Conservation (phyloP, 257 asterid genomes). For the Solanum sejunctum region DNA sequence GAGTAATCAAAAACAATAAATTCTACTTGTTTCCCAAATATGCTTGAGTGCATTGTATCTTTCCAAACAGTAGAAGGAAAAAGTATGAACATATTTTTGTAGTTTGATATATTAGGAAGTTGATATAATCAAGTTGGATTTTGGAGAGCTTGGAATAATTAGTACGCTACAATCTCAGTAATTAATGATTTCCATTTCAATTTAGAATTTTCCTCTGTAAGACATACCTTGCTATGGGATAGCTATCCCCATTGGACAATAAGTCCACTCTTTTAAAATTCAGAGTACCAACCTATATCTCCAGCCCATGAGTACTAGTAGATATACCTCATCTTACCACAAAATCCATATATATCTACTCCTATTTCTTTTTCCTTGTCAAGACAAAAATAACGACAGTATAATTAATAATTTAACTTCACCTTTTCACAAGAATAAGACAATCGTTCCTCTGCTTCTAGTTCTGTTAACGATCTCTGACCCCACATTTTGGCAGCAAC, state of each 20-base stretch:
- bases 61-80: background rate
- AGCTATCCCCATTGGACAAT: background rate
- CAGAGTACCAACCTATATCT: background rate
- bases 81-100: background rate
- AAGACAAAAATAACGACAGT: slow-evolving; percentile 2
- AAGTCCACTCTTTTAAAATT: background rate
- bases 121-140: background rate
- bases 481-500: slow-evolving; percentile 91
- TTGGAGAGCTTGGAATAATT: background rate
- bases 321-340: background rate
- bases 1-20: background rate
- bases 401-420: slow-evolving; percentile 3
- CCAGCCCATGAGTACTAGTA: background rate
- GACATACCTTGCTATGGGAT: background rate
- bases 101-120: background rate
- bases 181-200: background rate
- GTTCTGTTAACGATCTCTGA: slow-evolving; percentile 73
- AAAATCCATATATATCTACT: background rate
- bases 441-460: slow-evolving; percentile 94
- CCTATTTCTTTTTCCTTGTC: background rate
- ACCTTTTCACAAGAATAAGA: slow-evolving; percentile 99
- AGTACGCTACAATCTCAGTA: background rate
- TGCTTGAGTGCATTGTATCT: background rate
- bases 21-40: background rate
- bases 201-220: background rate